Conservation (phyloP, 768 basidiomycete genomes). For the Pulveroboletus sp. region DNA sequence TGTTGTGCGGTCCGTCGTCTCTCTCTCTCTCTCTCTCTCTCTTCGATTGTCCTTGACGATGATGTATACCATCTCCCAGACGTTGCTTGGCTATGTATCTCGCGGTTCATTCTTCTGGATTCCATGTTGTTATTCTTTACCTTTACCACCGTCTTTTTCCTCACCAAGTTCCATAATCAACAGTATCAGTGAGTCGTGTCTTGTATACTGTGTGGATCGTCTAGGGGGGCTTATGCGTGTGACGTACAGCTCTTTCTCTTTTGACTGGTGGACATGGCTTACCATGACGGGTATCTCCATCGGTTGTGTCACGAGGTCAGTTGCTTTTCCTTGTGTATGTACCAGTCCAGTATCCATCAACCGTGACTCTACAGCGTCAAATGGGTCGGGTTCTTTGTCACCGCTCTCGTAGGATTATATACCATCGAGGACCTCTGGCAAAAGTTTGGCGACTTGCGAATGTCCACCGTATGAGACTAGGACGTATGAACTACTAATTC, state of each 20-base stretch:
- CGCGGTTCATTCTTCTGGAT: slow-evolving; percentile 94
- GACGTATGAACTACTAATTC: not conserved
- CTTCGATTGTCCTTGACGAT: not conserved
- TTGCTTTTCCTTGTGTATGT: not conserved
- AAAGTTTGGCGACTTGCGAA: slow-evolving; percentile 92
- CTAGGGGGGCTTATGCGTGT: slow-evolving; percentile 2
- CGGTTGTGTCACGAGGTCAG: slow-evolving; percentile 87
- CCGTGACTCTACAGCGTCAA: slow-evolving; percentile 61
- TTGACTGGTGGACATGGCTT: slow-evolving; percentile 98
- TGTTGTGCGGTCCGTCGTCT: slow-evolving; percentile 63
- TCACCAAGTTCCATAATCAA: slow-evolving; percentile 96
- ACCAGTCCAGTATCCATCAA: slow-evolving; percentile 1
- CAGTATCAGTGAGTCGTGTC: slow-evolving; percentile 71
- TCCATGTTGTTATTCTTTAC: slow-evolving; percentile 99
- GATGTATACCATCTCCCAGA: slow-evolving; percentile 43
- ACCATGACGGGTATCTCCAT: slow-evolving; percentile 91
- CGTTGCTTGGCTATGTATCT: slow-evolving; percentile 94
- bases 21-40: slow-evolving; percentile 31
- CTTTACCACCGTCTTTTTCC: slow-evolving; percentile 90
- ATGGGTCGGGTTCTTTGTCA: slow-evolving; percentile 94
- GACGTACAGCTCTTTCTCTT: slow-evolving; percentile 70
- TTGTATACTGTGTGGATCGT: not conserved
- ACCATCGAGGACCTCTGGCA: slow-evolving; percentile 98
- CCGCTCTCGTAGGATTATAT: slow-evolving; percentile 90
- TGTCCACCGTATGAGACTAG: slow-evolving; percentile 69